These are phyloP conservation scores for Eucommia ulmoides DNA, from an alignment of 257 asterid species.

Conservation along the genomic window DNA sequence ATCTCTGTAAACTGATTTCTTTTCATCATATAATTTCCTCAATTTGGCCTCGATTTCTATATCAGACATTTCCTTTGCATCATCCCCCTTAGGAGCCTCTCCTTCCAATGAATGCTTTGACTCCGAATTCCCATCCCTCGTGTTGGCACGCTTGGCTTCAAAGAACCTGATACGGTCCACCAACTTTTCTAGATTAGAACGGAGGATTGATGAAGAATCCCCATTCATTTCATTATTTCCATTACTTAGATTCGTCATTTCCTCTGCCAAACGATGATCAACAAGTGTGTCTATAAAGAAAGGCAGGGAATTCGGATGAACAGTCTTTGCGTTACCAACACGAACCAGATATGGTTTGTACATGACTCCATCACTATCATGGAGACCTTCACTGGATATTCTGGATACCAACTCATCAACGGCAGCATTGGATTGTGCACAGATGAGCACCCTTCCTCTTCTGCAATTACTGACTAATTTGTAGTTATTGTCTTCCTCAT, in stretches of 20 bases:
- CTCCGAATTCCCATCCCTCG: conserved; percentile 43
- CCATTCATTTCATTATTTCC: conserved; percentile 27
- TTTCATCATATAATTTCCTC: conserved; percentile 54
- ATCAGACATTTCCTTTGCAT: conserved; percentile 43
- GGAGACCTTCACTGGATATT: conserved; percentile 71
- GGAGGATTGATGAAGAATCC: conserved; percentile 39
- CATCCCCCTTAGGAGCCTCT: conserved; percentile 26
- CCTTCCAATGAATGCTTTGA: conserved; percentile 31
- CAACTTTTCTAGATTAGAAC: conserved; percentile 72
- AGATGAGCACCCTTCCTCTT: conserved; percentile 77
- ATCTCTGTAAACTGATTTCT: conserved; percentile 54
- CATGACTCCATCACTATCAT: conserved; percentile 57
- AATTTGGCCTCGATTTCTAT: conserved; percentile 65
- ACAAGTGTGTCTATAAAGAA: conserved; percentile 89
- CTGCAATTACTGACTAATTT: conserved; percentile 29
- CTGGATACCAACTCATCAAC: conserved; percentile 93
- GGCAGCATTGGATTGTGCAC: conserved; percentile 99
- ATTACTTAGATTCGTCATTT: conserved; percentile 33
- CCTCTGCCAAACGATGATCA: conserved; percentile 62
- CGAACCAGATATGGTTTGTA: conserved; percentile 89
- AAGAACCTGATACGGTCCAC: conserved; percentile 69
- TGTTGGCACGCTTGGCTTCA: conserved; percentile 71
- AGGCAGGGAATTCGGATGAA: conserved; percentile 81
- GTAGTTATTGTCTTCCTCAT: conserved; percentile 31
- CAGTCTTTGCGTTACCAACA: conserved; percentile 87